phyloP scores from a whole-genome alignment of 257 asterid species.

The Scutellaria galericulata region DNA sequence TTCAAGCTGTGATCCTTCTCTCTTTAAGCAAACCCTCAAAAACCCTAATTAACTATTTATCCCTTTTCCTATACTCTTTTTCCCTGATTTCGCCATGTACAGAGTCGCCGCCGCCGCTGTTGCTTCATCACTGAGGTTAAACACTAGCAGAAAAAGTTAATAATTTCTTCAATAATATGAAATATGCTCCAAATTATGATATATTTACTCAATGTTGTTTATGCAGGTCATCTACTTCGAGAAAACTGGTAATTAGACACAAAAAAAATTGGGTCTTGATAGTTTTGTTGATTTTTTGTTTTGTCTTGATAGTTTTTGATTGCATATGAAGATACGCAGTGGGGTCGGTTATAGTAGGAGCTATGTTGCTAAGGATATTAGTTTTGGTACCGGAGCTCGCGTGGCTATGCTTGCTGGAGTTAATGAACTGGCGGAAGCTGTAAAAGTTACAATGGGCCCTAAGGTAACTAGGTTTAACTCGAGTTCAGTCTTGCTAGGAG shows the following conservation, averaged over 20 bases:
- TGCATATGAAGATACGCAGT: conserved; percentile 53
- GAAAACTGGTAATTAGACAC: conserved; percentile 51
- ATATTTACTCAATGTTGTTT: conserved; percentile 11
- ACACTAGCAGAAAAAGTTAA: neutral
- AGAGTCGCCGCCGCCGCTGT: conserved; percentile 63
- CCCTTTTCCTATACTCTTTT: neutral
- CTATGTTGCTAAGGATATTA: conserved; percentile 85
- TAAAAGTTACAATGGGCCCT: conserved; percentile 96
- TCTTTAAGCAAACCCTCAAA: neutral
- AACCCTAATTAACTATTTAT: neutral
- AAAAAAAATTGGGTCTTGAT: neutral
- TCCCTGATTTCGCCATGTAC: conserved; percentile 48
- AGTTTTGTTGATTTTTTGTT: conserved; percentile 15
- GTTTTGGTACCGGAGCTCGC: conserved; percentile 74
- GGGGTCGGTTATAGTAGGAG: conserved; percentile 62
- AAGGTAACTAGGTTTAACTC: conserved; percentile 52
- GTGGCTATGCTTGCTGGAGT: conserved; percentile 89
- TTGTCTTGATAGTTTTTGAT: conserved; percentile 16
- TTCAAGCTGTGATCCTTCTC: neutral
- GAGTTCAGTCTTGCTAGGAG: neutral
- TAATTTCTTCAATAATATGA: neutral
- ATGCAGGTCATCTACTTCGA: conserved; percentile 70
- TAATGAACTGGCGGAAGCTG: conserved; percentile 91
- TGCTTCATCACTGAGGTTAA: conserved; percentile 75
- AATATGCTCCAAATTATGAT: neutral